Conservation (phyloP, 1,139 yeast species). For the Diutina rugosa region DNA sequence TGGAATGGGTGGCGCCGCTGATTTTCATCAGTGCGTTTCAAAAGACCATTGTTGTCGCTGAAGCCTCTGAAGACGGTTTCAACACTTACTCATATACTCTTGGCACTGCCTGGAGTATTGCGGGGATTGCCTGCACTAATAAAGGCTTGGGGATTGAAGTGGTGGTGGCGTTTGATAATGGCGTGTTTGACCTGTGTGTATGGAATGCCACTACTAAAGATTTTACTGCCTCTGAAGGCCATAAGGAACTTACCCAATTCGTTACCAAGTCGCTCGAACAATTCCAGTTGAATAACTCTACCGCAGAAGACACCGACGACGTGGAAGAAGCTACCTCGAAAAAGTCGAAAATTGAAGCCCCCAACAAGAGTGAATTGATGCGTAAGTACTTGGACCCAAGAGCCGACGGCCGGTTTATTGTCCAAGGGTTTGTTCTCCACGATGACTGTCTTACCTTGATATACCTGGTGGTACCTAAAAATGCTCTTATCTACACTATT, state of each 20-base stretch:
- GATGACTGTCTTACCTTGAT: background rate
- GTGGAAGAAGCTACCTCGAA: background rate
- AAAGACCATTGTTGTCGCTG: background rate
- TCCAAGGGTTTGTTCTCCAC: background rate
- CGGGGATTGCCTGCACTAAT: background rate
- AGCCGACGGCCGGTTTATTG: background rate
- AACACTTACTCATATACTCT: background rate
- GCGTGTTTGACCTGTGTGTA: background rate
- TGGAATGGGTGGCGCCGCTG: background rate
- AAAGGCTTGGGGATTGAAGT: background rate
- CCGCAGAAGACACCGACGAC: background rate
- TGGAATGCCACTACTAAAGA: background rate
- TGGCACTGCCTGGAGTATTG: background rate
- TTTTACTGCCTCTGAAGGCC: background rate
- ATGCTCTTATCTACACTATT: background rate
- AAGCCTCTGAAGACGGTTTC: background rate
- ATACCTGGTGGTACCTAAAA: background rate
- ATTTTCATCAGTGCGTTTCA: background rate
- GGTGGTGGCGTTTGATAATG: background rate
- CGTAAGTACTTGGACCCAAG: background rate
- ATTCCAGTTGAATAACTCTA: background rate
- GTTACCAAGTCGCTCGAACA: background rate
- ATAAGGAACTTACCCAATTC: background rate
- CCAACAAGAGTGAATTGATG: background rate
- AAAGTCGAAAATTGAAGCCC: background rate